Conservation (phyloP, 202 grass and related monocot genomes). For the Schoenoplectus triqueter region DNA sequence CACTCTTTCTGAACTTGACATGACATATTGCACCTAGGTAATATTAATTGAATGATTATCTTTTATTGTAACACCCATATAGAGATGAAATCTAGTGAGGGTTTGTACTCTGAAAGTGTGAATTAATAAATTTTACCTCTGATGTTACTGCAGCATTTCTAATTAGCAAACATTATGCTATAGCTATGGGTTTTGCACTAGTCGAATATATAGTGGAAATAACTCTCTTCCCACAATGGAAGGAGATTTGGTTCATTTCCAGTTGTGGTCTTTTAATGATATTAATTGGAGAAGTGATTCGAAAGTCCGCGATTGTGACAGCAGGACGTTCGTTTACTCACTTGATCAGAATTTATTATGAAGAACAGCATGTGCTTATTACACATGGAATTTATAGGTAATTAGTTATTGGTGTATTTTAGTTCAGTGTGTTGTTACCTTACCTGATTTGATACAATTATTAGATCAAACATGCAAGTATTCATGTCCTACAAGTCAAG, state of each 20-base stretch:
- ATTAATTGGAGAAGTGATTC: slow-evolving; percentile 72
- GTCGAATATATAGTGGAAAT: slow-evolving; percentile 78
- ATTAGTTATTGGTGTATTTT: slow-evolving; percentile 8
- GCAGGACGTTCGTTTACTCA: slow-evolving; percentile 80
- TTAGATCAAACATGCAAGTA: not conserved
- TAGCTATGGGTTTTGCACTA: slow-evolving; percentile 81
- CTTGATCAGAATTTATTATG: slow-evolving; percentile 67
- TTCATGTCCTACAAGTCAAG: slow-evolving; percentile 13
- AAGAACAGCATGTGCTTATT: slow-evolving; percentile 75
- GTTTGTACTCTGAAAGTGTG: slow-evolving; percentile 20
- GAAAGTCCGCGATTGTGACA: slow-evolving; percentile 80
- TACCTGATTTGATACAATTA: not conserved
- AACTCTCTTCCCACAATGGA: slow-evolving; percentile 63
- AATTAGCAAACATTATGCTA: slow-evolving; percentile 86
- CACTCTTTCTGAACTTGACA: not conserved
- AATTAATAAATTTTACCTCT: slow-evolving; percentile 34
- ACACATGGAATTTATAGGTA: slow-evolving; percentile 96
- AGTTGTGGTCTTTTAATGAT: slow-evolving; percentile 82
- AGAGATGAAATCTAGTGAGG: slow-evolving; percentile 7
- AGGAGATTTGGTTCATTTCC: slow-evolving; percentile 73
- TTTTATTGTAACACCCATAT: slow-evolving; percentile 20
- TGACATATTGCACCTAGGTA: not conserved
- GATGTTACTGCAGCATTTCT: slow-evolving; percentile 75
- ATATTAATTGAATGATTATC: not conserved
- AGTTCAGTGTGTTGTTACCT: slow-evolving; percentile 6